phyloP scores from a whole-genome alignment of 768 basidiomycete genomes.

The Flagelloscypha sp. region DNA sequence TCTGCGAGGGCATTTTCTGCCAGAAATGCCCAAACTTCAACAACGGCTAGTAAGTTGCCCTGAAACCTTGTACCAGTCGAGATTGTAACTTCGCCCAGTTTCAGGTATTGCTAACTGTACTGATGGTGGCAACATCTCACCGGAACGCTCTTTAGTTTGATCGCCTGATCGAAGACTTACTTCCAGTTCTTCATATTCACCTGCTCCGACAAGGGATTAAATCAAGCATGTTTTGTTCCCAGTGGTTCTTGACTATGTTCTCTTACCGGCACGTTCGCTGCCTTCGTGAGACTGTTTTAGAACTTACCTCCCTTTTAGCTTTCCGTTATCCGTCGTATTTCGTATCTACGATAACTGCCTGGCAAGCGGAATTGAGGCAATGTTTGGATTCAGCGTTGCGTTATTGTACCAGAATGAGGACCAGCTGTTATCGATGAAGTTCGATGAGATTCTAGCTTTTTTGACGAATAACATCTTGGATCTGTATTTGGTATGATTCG shows the following conservation, averaged over 20 bases:
- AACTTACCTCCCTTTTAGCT: conserved; percentile 37
- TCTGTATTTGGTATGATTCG: conserved; percentile 50
- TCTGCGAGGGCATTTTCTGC: conserved; percentile 92
- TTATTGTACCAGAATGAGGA: conserved; percentile 87
- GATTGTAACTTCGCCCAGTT: conserved; percentile 32
- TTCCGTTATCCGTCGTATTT: conserved; percentile 90
- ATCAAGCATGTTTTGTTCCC: conserved; percentile 96
- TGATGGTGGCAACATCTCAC: conserved; percentile 6
- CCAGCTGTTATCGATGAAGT: conserved; percentile 67
- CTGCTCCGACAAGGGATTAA: conserved; percentile 92
- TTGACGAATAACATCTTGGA: conserved; percentile 80
- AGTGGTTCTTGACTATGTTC: conserved; percentile 98
- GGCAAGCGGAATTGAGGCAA: conserved; percentile 94
- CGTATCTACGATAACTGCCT: conserved; percentile 95
- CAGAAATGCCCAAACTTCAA: conserved; percentile 98
- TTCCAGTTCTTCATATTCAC: conserved; percentile 90
- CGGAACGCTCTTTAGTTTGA: conserved; percentile 59
- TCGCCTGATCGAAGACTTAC: conserved; percentile 82
- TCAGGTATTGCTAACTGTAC: conserved; percentile 35
- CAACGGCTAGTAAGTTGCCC: conserved; percentile 62
- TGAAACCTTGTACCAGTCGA: background rate
- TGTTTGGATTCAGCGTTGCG: conserved; percentile 89
- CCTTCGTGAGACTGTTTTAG: background rate
- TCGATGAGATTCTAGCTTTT: conserved; percentile 84
- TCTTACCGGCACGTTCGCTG: conserved; percentile 65